Conservation (phyloP, 2,329 filamentous ascomycete genomes). For the Pezicula carpinea region DNA sequence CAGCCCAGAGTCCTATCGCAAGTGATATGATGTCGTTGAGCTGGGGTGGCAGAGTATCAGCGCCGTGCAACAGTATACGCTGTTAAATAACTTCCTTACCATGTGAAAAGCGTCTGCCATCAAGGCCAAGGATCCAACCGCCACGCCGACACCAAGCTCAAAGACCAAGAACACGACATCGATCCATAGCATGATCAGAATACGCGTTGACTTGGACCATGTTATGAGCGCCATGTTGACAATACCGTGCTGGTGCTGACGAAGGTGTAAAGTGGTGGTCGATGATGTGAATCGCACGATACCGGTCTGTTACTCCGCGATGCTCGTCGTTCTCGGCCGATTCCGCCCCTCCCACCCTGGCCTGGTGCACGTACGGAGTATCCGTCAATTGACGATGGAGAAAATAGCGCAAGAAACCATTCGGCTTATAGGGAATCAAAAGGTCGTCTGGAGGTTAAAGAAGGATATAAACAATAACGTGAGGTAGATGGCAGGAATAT, state of each 20-base stretch:
- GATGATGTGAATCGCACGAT: slow-evolving; percentile 1
- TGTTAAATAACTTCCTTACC: slow-evolving; percentile 45
- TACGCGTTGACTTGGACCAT: slow-evolving; percentile 88
- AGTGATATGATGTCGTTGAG: slow-evolving; percentile 97
- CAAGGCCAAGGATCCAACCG: slow-evolving; percentile 85
- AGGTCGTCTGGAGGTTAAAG: too few species aligned
- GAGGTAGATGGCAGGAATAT: too few species aligned
- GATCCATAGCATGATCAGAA: slow-evolving; percentile 87
- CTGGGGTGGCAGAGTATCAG: slow-evolving; percentile 35
- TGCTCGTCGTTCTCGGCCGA: neutral
- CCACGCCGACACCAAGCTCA: slow-evolving; percentile 80
- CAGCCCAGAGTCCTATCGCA: slow-evolving; percentile 89
- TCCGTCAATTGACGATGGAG: too few species aligned
- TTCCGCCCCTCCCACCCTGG: too few species aligned
- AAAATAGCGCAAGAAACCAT: too few species aligned
- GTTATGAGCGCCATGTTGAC: slow-evolving; percentile 51
- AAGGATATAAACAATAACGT: too few species aligned
- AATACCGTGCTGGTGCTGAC: neutral
- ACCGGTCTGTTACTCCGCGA: neutral
- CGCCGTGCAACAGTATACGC: neutral
- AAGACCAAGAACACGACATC: slow-evolving; percentile 87
- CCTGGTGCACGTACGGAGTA: too few species aligned
- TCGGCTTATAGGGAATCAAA: too few species aligned
- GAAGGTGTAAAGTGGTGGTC: neutral
- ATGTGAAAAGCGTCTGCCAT: slow-evolving; percentile 98